Conservation (phyloP, 1,284 basidiomycete species). For the Melampsora americana region DNA sequence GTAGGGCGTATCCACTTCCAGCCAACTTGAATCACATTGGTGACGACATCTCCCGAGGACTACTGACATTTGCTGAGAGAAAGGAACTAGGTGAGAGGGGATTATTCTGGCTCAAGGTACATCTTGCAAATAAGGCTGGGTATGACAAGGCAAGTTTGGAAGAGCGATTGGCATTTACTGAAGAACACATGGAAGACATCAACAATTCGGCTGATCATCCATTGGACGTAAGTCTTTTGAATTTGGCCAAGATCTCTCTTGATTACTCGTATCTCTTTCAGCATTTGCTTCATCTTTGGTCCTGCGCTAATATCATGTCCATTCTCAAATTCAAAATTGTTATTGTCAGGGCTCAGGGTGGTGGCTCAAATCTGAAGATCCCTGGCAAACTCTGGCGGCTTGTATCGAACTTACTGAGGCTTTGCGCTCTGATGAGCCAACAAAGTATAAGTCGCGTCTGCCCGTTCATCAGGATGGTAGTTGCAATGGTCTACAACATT, state of each 20-base stretch:
- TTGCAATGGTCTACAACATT: constrained; percentile 97
- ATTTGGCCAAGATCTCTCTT: constrained; percentile 1
- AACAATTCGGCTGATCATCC: constrained; percentile 81
- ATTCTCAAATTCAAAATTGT: no score
- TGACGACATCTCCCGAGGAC: constrained; percentile 85
- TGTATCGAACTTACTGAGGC: constrained; percentile 83
- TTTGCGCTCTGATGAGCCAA: constrained; percentile 70
- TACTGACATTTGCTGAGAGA: constrained; percentile 77
- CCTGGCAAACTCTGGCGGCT: constrained; percentile 92
- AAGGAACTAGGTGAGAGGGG: constrained; percentile 78
- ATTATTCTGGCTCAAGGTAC: constrained; percentile 82
- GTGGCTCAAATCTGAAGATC: constrained; percentile 79
- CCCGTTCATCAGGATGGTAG: constrained; percentile 98
- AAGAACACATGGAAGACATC: constrained; percentile 71
- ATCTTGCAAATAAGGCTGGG: constrained; percentile 86
- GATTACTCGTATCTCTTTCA: not conserved
- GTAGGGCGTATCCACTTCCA: constrained; percentile 93
- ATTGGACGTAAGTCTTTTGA: constrained; percentile 61
- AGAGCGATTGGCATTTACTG: constrained; percentile 77
- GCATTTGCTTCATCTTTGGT: no score
- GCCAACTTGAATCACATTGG: constrained; percentile 95
- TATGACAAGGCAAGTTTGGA: constrained; percentile 93
- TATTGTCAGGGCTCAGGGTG: constrained; percentile 65
- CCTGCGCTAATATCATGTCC: no score
- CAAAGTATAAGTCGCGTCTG: constrained; percentile 67